These are phyloP conservation scores for Penicillium argentinense DNA, from an alignment of 495 filamentous ascomycete species.

Conservation along the genomic window DNA sequence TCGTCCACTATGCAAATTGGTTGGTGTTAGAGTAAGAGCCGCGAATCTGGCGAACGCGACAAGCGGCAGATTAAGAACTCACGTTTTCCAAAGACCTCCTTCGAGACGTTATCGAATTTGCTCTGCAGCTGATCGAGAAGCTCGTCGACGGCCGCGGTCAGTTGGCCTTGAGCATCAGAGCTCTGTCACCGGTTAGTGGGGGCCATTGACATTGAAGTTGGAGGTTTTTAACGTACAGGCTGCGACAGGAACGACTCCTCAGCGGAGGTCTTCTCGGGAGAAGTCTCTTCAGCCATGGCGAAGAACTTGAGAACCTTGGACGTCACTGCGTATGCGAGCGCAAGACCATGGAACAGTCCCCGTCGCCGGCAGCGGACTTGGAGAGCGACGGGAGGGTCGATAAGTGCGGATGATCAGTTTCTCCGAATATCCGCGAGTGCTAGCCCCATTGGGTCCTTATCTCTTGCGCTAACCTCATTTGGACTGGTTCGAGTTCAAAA, in stretches of 20 bases:
- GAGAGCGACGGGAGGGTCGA: constrained; percentile 6
- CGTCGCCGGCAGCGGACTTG: constrained; percentile 5
- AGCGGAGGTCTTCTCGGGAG: constrained; percentile 17
- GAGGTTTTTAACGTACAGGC: constrained; percentile 12
- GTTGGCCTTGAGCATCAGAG: constrained; percentile 55
- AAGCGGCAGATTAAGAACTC: constrained; percentile 27
- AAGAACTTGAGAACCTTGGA: neutral
- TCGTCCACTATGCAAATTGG: no score
- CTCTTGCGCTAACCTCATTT: constrained; percentile 25
- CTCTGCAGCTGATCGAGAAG: constrained; percentile 77
- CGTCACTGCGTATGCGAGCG: neutral
- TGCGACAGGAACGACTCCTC: constrained; percentile 25
- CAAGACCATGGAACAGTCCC: constrained; percentile 4
- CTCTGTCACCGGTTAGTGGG: constrained; percentile 22
- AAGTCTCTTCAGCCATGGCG: constrained; percentile 24
- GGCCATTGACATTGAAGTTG: neutral
- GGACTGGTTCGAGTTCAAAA: constrained; percentile 38
- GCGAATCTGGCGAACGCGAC: no score
- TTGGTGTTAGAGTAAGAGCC: no score
- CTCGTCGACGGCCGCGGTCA: constrained; percentile 78
- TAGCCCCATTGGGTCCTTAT: constrained; percentile 25
- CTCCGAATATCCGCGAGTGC: constrained; percentile 10
- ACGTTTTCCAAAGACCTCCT: constrained; percentile 89
- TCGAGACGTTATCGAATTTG: constrained; percentile 79
- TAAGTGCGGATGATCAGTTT: constrained; percentile 32